Conservation (phyloP, 1,139 yeast genomes). For the Geotrichum histeridarum region DNA sequence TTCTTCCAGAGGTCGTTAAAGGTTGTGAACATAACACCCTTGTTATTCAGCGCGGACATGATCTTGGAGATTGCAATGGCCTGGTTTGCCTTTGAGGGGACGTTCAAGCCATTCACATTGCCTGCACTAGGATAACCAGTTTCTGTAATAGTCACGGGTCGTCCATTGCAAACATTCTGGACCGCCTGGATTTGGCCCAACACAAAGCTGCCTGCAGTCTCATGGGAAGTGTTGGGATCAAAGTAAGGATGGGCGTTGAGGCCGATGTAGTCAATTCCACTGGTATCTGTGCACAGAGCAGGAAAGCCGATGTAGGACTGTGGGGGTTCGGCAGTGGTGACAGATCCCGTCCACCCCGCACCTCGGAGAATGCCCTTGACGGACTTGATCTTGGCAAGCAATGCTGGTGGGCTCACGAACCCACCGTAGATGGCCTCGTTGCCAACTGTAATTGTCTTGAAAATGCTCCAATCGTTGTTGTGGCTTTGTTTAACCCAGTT, state of each 20-base stretch:
- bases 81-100: slow-evolving; percentile 70
- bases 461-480: slow-evolving; percentile 60
- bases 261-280: slow-evolving; percentile 67
- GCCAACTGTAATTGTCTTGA: slow-evolving; percentile 73
- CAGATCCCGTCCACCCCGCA: slow-evolving; percentile 73
- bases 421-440: slow-evolving; percentile 76
- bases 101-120: slow-evolving; percentile 60
- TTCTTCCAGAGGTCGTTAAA: slow-evolving; percentile 79
- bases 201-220: slow-evolving; percentile 68
- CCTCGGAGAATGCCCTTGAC: slow-evolving; percentile 53
- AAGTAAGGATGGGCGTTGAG: slow-evolving; percentile 86
- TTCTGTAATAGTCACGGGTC: slow-evolving; percentile 57
- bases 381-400: slow-evolving; percentile 56
- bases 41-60: slow-evolving; percentile 48
- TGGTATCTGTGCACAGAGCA: slow-evolving; percentile 57
- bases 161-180: slow-evolving; percentile 39
- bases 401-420: slow-evolving; percentile 52
- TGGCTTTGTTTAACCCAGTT: slow-evolving; percentile 37
- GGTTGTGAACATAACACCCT: slow-evolving; percentile 64
- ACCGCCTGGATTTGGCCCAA: slow-evolving; percentile 54
- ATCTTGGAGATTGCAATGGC: slow-evolving; percentile 58
- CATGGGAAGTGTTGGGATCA: slow-evolving; percentile 56
- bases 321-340: slow-evolving; percentile 88
- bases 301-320: slow-evolving; percentile 62
- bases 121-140: slow-evolving; percentile 89